These are phyloP conservation scores for Elasticomyces elasticus DNA, from an alignment of 495 filamentous ascomycete genomes.

Conservation along the genomic window DNA sequence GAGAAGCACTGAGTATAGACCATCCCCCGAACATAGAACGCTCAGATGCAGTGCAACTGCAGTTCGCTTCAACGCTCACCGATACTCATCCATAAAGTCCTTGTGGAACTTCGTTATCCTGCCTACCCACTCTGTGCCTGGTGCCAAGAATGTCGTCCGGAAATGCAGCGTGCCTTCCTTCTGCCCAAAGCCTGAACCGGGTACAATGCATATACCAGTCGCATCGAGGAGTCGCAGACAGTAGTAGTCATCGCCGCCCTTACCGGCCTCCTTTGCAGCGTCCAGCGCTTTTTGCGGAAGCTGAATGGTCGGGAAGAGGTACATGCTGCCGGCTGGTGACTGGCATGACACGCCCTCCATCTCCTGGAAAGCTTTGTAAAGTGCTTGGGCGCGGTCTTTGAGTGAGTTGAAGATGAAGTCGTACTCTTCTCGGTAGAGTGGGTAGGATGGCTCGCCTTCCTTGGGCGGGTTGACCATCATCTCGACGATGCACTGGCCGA, in stretches of 20 bases:
- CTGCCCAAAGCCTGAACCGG: conserved; percentile 89
- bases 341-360: conserved; percentile 96
- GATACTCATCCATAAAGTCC: conserved; percentile 78
- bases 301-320: conserved; percentile 90
- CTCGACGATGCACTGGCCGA: conserved; percentile 92
- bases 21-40: too few species aligned
- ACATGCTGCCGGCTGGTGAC: conserved; percentile 83
- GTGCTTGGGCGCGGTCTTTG: conserved; percentile 63
- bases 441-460: conserved; percentile 68
- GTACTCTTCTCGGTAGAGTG: conserved; percentile 76
- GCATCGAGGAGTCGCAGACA: conserved; percentile 80
- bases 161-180: conserved; percentile 87
- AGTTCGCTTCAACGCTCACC: conserved; percentile 1
- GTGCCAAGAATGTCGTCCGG: conserved; percentile 91
- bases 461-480: conserved; percentile 92
- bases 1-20: too few species aligned
- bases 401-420: conserved; percentile 66
- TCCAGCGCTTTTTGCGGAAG: conserved; percentile 64
- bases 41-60: background rate
- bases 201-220: conserved; percentile 91
- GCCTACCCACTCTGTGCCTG: conserved; percentile 89
- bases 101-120: conserved; percentile 81
- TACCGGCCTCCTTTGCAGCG: conserved; percentile 62
- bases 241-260: conserved; percentile 85
- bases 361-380: conserved; percentile 78